These are phyloP conservation scores for Candida sanyaensis DNA, from an alignment of 1,139 yeast genomes.

Conservation along the genomic window DNA sequence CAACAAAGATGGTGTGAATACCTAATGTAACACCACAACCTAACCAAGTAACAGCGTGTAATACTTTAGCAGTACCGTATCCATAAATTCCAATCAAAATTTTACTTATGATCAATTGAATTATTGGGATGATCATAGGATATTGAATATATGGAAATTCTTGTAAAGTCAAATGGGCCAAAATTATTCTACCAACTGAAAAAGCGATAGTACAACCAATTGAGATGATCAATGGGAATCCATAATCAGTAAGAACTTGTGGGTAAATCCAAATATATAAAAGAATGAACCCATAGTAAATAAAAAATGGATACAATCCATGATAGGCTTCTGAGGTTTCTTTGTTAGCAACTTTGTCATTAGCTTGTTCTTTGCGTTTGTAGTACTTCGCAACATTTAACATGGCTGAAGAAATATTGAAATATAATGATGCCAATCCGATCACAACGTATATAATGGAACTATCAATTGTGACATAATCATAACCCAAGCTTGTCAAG, in stretches of 20 bases:
- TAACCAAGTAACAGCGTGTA: constrained; percentile 59
- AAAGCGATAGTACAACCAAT: constrained; percentile 81
- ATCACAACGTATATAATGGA: constrained; percentile 47
- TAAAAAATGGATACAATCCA: constrained; percentile 73
- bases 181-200: constrained; percentile 84
- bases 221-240: constrained; percentile 63
- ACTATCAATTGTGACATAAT: constrained; percentile 29
- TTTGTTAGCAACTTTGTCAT: constrained; percentile 20
- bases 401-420: constrained; percentile 74
- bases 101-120: constrained; percentile 50
- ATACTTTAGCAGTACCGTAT: constrained; percentile 38
- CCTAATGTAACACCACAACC: constrained; percentile 80
- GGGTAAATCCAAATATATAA: constrained; percentile 49
- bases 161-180: constrained; percentile 83
- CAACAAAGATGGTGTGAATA: constrained; percentile 74
- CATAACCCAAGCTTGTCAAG: constrained; percentile 33
- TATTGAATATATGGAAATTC: constrained; percentile 71
- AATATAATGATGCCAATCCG: constrained; percentile 60
- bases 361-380: constrained; percentile 21
- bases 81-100: constrained; percentile 41
- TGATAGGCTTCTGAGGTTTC: constrained; percentile 48
- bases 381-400: constrained; percentile 64
- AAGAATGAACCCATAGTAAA: constrained; percentile 59
- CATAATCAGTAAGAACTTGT: constrained; percentile 47
- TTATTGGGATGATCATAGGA: constrained; percentile 67